Evolutionary conservation across 768 basidiomycete genomes (phyloP).

Genomic region (Tephrocybe sp.): DNA sequence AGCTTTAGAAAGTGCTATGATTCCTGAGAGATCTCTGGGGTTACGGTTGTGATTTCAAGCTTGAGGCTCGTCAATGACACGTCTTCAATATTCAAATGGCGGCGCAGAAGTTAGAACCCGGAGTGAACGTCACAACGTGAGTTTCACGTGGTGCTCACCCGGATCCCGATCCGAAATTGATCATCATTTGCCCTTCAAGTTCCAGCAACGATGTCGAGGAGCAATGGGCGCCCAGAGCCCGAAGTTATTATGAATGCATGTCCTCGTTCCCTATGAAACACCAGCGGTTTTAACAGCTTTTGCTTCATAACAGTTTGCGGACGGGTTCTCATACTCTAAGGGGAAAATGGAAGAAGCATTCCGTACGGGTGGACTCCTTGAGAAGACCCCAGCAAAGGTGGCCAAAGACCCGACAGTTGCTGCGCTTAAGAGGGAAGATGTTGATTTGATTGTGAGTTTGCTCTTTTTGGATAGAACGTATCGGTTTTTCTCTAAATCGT

Average conservation of each 20-base stretch:
- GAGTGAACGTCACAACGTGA: no score
- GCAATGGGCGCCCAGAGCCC: conserved; percentile 24
- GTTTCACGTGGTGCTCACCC: conserved; percentile 2
- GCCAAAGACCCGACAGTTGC: conserved; percentile 38
- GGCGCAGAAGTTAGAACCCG: no score
- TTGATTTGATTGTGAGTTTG: conserved; percentile 58
- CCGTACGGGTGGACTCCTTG: conserved; percentile 51
- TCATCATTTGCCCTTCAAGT: not conserved
- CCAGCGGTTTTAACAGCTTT: not conserved
- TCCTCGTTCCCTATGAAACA: conserved; percentile 1
- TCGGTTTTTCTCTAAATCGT: not conserved
- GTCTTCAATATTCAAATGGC: no score
- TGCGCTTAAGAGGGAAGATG: conserved; percentile 53
- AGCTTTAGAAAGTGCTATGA: no score
- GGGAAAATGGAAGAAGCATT: conserved; percentile 65
- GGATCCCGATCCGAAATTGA: conserved; percentile 6
- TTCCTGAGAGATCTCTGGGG: no score
- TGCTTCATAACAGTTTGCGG: conserved; percentile 45
- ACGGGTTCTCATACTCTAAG: conserved; percentile 68
- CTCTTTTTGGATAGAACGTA: not conserved
- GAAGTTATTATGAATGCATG: conserved; percentile 61
- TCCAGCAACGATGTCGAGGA: conserved; percentile 16
- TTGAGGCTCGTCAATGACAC: no score
- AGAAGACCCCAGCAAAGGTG: conserved; percentile 50
- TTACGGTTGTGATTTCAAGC: no score